Conservation (phyloP, 352 stramenopile genomes). For the Globisporangium alternatum region DNA sequence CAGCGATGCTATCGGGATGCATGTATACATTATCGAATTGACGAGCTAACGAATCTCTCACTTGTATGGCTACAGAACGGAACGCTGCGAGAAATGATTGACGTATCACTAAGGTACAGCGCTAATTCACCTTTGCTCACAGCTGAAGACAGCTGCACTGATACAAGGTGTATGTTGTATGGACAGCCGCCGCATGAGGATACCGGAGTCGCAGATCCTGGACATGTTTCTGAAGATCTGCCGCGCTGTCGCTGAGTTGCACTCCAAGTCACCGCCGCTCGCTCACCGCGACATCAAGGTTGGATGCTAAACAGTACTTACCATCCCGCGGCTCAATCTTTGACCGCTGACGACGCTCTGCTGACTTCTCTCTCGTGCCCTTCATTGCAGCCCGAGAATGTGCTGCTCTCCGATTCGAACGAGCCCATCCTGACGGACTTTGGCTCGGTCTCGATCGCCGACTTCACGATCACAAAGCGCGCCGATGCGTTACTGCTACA, state of each 20-base stretch:
- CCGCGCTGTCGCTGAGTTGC: constrained; percentile 71
- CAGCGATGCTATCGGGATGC: background rate
- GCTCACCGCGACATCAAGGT: constrained; percentile 89
- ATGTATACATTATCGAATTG: background rate
- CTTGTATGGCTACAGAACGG: constrained; percentile 46
- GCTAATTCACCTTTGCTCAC: too few relatives aligned
- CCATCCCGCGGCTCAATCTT: background rate
- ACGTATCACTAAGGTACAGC: constrained; percentile 51
- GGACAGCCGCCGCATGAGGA: constrained; percentile 33
- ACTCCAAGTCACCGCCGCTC: constrained; percentile 64
- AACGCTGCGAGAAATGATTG: constrained; percentile 83
- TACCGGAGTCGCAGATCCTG: constrained; percentile 67
- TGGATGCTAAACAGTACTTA: background rate
- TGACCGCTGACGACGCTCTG: background rate
- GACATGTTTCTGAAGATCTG: constrained; percentile 85
- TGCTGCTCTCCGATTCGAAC: constrained; percentile 74
- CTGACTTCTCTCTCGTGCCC: background rate
- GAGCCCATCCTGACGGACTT: constrained; percentile 89
- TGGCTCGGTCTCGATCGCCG: constrained; percentile 63
- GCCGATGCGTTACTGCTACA: constrained; percentile 81
- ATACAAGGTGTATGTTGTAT: background rate
- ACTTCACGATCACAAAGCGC: constrained; percentile 65
- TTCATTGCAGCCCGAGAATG: constrained; percentile 72
- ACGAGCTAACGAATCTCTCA: background rate
- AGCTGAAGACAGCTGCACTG: background rate